Conservation (phyloP, 306 rosid genomes). For the Cucumis cinereus region DNA sequence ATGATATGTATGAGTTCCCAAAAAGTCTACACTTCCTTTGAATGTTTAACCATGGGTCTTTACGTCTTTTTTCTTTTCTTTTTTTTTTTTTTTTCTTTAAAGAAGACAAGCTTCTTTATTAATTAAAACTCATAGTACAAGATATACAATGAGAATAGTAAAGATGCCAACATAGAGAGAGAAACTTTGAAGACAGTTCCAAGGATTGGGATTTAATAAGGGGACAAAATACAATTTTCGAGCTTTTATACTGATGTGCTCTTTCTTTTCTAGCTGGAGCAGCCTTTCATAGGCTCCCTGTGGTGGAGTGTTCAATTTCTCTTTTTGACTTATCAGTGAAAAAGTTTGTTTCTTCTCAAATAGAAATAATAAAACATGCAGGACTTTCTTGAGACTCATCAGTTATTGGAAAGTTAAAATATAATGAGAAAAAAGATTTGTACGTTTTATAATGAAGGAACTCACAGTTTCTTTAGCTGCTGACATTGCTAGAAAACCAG, state of each 20-base stretch:
- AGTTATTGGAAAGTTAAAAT: not conserved
- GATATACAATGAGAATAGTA: too few species aligned
- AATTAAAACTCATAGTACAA: too few species aligned
- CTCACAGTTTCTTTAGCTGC: slow-evolving; percentile 98
- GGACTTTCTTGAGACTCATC: not conserved
- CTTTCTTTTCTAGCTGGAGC: not conserved
- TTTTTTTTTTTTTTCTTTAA: too few species aligned
- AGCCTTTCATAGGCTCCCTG: not conserved
- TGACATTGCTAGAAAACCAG: slow-evolving; percentile 96
- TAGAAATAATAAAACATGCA: not conserved
- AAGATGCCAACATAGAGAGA: too few species aligned
- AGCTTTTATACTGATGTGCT: not conserved
- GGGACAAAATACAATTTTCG: not conserved
- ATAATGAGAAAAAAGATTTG: not conserved
- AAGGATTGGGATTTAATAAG: not conserved
- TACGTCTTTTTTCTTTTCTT: too few species aligned
- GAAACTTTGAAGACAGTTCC: not conserved
- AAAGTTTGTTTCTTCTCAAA: not conserved
- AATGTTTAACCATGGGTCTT: too few species aligned
- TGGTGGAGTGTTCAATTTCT: not conserved
- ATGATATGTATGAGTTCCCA: too few species aligned
- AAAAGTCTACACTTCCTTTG: too few species aligned
- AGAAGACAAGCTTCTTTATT: too few species aligned
- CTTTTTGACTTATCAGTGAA: not conserved
- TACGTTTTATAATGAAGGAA: not conserved